phyloP scores from a whole-genome alignment of 1,284 basidiomycete species.

The Ganoderma lingzhi region DNA sequence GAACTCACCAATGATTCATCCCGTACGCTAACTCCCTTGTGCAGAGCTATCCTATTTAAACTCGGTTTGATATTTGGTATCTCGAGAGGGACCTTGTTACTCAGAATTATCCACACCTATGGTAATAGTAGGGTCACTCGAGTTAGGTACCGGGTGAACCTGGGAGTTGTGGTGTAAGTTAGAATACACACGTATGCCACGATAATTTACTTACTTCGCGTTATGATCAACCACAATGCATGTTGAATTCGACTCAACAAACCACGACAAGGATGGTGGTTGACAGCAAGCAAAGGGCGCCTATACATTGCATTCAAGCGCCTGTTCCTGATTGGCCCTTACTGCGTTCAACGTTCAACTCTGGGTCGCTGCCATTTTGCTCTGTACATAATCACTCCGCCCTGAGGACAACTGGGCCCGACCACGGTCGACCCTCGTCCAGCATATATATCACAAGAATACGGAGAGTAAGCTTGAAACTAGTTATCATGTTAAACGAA shows the following conservation, averaged over 20 bases:
- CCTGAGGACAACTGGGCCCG: not conserved
- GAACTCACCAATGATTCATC: not conserved
- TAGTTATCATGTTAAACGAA: too few species aligned
- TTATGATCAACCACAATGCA: not conserved
- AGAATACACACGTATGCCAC: not conserved
- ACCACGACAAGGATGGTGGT: not conserved
- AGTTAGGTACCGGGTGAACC: not conserved
- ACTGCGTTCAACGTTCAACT: not conserved
- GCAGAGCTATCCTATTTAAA: not conserved
- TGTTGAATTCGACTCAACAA: not conserved
- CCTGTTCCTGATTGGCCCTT: not conserved
- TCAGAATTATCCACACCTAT: not conserved
- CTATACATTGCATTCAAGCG: not conserved
- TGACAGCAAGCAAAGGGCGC: not conserved
- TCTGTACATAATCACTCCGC: not conserved
- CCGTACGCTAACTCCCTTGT: not conserved
- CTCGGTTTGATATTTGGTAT: not conserved
- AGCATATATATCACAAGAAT: not conserved
- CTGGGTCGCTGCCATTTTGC: not conserved
- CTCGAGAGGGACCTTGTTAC: not conserved
- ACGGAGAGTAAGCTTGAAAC: not conserved
- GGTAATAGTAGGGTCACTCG: not conserved
- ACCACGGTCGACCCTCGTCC: not conserved
- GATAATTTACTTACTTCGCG: not conserved
- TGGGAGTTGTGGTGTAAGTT: not conserved